Percentiles rank a stretch among this genome's conserved stretches.
phyloP scores from a whole-genome alignment of 208 protist species.

The Leishmania arabica region DNA sequence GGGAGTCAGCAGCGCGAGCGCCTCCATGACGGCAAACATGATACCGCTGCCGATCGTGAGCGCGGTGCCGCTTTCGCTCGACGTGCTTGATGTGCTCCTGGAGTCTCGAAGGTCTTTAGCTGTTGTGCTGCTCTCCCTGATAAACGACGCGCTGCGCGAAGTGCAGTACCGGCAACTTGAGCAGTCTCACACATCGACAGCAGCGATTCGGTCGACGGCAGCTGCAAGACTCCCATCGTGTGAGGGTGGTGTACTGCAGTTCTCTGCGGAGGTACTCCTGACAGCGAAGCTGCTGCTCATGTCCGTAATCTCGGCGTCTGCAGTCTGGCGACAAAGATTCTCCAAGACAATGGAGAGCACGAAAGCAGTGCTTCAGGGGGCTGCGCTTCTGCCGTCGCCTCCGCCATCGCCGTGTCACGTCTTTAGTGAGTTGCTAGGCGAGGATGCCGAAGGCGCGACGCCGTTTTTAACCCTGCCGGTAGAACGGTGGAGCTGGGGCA shows the following conservation, averaged over 20 bases:
- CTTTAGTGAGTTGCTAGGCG: conserved; percentile 12
- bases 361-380: neutral
- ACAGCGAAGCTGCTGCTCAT: conserved; percentile 55
- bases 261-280: conserved; percentile 31
- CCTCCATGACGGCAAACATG: neutral
- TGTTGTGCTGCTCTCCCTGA: conserved; percentile 42
- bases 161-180: conserved; percentile 58
- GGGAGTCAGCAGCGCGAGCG: neutral
- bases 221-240: neutral
- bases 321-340: conserved; percentile 26
- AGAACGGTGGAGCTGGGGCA: conserved; percentile 40
- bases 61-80: conserved; percentile 9
- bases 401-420: conserved; percentile 1
- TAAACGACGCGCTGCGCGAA: conserved; percentile 65
- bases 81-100: conserved; percentile 14
- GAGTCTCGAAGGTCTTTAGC: conserved; percentile 29
- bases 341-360: neutral
- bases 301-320: conserved; percentile 40
- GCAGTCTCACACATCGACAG: neutral
- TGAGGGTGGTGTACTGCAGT: conserved; percentile 13
- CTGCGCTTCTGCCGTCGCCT: neutral
- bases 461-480: conserved; percentile 26
- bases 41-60: conserved; percentile 1
- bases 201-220: neutral
- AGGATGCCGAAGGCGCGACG: conserved; percentile 4